Percentiles rank a stretch among this genome's conserved stretches.
These are phyloP conservation scores for Saccharomycopsis phalli DNA, from an alignment of 1,139 yeast species.

Conservation along the genomic window DNA sequence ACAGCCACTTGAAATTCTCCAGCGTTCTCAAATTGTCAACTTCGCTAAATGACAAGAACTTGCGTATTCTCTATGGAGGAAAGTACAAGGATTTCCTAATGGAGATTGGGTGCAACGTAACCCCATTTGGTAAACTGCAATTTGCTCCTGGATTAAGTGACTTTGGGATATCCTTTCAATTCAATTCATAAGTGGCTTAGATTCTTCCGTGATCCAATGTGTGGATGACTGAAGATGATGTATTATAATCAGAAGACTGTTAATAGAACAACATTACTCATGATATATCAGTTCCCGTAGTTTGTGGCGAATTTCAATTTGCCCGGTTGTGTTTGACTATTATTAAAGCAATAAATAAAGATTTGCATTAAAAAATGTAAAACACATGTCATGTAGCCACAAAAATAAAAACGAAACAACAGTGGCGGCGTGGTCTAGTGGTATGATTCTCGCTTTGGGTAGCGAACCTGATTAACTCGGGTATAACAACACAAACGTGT, in stretches of 20 bases:
- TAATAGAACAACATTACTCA: too few species aligned
- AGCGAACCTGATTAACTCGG: constrained; percentile 13
- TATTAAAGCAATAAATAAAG: too few species aligned
- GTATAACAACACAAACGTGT: too few species aligned
- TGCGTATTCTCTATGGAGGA: constrained; percentile 83
- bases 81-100: constrained; percentile 70
- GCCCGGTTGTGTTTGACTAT: too few species aligned
- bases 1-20: constrained; percentile 35
- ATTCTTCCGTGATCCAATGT: not conserved
- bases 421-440: constrained; percentile 38
- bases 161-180: constrained; percentile 13
- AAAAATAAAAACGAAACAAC: too few species aligned
- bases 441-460: constrained; percentile 47
- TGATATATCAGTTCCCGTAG: too few species aligned
- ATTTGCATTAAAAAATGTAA: too few species aligned
- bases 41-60: constrained; percentile 51
- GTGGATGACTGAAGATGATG: too few species aligned
- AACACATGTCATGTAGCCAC: too few species aligned
- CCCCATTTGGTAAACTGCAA: not conserved
- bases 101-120: constrained; percentile 16
- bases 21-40: constrained; percentile 73
- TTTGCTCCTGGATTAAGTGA: constrained; percentile 1
- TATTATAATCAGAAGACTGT: too few species aligned
- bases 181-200: constrained; percentile 2
- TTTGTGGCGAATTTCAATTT: too few species aligned